These are phyloP conservation scores for Acrasis kona DNA, from an alignment of 78 protist genomes.

Conservation along the genomic window DNA sequence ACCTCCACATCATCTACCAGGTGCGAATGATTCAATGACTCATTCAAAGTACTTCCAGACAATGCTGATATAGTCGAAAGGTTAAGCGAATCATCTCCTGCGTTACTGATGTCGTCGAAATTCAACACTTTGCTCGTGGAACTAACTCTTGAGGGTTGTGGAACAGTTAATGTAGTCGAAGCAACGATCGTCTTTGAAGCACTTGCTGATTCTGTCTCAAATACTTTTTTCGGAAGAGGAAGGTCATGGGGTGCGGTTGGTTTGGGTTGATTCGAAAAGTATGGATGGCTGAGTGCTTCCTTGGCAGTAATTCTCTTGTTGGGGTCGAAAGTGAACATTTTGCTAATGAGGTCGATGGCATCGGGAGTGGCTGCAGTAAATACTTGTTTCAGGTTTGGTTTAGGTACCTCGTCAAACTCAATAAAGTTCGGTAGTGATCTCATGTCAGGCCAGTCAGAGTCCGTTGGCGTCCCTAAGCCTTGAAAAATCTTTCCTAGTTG, in stretches of 20 bases:
- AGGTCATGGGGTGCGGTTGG: neutral
- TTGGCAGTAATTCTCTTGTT: slow-evolving; percentile 79
- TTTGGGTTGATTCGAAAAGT: slow-evolving; percentile 30
- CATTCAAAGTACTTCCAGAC: too few relatives aligned
- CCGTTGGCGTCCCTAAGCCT: slow-evolving; percentile 63
- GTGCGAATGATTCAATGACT: too few relatives aligned
- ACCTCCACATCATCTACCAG: too few relatives aligned
- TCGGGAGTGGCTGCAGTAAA: slow-evolving; percentile 84
- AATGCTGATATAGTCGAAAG: too few relatives aligned
- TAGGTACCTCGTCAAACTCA: slow-evolving; percentile 40
- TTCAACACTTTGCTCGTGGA: too few relatives aligned
- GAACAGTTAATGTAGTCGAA: too few relatives aligned
- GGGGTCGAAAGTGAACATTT: slow-evolving; percentile 88
- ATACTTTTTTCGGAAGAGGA: neutral
- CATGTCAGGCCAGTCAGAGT: slow-evolving; percentile 72
- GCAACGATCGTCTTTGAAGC: too few relatives aligned
- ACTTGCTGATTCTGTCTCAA: too few relatives aligned
- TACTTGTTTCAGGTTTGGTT: slow-evolving; percentile 26
- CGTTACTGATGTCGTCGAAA: too few relatives aligned
- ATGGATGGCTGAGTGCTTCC: slow-evolving; percentile 88
- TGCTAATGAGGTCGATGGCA: slow-evolving; percentile 82
- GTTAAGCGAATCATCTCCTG: too few relatives aligned
- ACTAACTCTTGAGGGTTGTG: too few relatives aligned
- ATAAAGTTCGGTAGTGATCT: slow-evolving; percentile 74
- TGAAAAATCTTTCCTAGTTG: slow-evolving; percentile 85